Conservation (phyloP, 805 yeast genomes). For the Sugiyamaella mastotermitis region DNA sequence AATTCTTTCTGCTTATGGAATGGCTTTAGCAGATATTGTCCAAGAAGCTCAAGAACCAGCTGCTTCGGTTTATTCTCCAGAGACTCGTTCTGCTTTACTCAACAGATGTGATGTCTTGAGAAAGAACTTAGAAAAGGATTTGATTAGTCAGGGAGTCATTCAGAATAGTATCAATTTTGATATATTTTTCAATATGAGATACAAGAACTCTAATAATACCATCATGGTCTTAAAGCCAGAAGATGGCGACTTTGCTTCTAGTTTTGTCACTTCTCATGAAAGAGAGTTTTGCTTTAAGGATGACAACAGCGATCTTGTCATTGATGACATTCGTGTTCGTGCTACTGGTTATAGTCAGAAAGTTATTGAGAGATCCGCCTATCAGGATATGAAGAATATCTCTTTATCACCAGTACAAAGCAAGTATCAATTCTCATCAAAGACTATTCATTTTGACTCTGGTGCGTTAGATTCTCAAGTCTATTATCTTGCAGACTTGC, state of each 20-base stretch:
- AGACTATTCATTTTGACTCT: slow-evolving; percentile 1
- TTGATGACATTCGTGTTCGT: slow-evolving; percentile 70
- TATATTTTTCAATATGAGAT: slow-evolving; percentile 68
- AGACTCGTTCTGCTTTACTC: slow-evolving; percentile 32
- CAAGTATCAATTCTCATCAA: slow-evolving; percentile 21
- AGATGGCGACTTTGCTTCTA: slow-evolving; percentile 26
- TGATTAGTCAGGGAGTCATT: slow-evolving; percentile 49
- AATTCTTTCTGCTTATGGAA: slow-evolving; percentile 81
- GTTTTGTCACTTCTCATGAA: slow-evolving; percentile 51
- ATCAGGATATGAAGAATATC: no score
- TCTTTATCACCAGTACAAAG: no score
- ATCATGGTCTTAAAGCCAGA: slow-evolving; percentile 48
- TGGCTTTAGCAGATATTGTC: slow-evolving; percentile 80
- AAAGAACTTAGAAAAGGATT: slow-evolving; percentile 36
- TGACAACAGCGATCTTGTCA: slow-evolving; percentile 46
- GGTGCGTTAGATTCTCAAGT: slow-evolving; percentile 47
- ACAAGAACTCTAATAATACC: slow-evolving; percentile 85
- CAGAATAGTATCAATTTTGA: slow-evolving; percentile 46
- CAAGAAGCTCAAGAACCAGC: slow-evolving; percentile 72
- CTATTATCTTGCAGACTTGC: slow-evolving; percentile 48
- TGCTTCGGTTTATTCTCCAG: slow-evolving; percentile 36
- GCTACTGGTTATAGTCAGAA: slow-evolving; percentile 49
- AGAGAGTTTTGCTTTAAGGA: slow-evolving; percentile 70
- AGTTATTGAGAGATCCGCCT: neutral
- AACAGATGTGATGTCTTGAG: slow-evolving; percentile 42